Percentiles rank a stretch among this genome's conserved stretches.
phyloP scores from a whole-genome alignment of 768 basidiomycete species.

The Phaeotremella skinneri region DNA sequence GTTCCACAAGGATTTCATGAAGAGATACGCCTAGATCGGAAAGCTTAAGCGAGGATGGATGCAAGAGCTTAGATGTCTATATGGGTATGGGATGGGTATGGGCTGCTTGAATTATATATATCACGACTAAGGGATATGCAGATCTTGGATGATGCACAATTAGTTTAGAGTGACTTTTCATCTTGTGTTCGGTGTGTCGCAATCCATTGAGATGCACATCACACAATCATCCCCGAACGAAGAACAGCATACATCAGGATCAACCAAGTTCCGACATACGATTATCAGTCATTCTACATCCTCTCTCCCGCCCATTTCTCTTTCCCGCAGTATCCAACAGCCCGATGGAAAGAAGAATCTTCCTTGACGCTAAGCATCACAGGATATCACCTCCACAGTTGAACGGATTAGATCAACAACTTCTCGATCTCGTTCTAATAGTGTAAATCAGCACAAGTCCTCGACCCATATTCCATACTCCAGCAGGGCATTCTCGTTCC shows the following conservation, averaged over 20 bases:
- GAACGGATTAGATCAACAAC: conserved; percentile 51
- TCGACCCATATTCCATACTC: not conserved
- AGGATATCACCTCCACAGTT: not conserved
- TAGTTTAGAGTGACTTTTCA: too few species aligned
- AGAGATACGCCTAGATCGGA: conserved; percentile 48
- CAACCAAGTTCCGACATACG: conserved; percentile 3
- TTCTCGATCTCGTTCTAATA: conserved; percentile 53
- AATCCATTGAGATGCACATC: not conserved
- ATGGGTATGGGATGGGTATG: not conserved
- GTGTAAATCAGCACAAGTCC: not conserved
- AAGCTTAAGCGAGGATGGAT: not conserved
- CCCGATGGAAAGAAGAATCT: too few species aligned
- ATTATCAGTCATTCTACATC: not conserved
- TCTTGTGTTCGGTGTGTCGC: too few species aligned
- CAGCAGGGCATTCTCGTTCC: not conserved
- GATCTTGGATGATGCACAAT: too few species aligned
- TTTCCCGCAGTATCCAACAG: not conserved
- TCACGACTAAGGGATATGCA: too few species aligned
- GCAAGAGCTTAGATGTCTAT: too few species aligned
- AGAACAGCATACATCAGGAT: not conserved
- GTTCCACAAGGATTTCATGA: conserved; percentile 66
- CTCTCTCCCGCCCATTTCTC: not conserved
- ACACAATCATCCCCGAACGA: not conserved
- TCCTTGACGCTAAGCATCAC: too few species aligned
- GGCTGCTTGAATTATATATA: too few species aligned